Base-by-base conservation (phyloP, 345 rosid species). In the Arabidopsis suecica region DNA sequence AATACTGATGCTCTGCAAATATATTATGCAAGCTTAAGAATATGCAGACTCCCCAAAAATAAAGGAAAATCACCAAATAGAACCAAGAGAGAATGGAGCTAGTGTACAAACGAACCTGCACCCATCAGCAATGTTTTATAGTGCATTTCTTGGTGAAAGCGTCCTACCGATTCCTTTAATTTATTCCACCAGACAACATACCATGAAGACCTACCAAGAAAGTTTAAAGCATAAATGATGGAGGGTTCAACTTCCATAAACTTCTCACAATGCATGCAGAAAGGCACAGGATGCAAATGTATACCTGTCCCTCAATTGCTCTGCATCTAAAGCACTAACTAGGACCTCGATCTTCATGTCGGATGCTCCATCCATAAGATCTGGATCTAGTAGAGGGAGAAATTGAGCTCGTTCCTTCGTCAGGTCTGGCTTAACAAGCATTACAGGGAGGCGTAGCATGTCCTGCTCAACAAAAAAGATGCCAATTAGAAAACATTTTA, bases 401-500 rank as follows among this genome's bases (percentile, higher is more conserved):
- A 66, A 22, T 67, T 77, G 80, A 40, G 68, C 59, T 68, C 82
- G 86, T 72, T 81, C 83, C 71, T 69, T 83, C 11, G 71, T 75
- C 45, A 80, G 76, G 64, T 84, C 88, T 74, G 83, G 89, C 79
- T 80, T 84, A 70, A 83, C 75, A 73, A 87, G 86, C 85, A 88
- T 85, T 68, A 85, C 85, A 71, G 97, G 91, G 53, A 83, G 86
- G 78, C 85, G 86, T 82, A 95, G 74, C 53, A 83, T 45, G 77
- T 86, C 96, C 97, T 94, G 84, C 71, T 40, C 73, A 72, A 68
- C 13, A 68, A 77, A 74, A 38, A 55, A 63, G 53, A 76, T 55
- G 48, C 36, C 56, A 59, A 34, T 72, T 51, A 34, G 41, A 65
- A 57, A 58, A 48, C 66, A 40, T 14, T 47, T 49, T 22, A 64